Base-by-base conservation (phyloP, 768 basidiomycete genomes). In the Collybia sp. region DNA sequence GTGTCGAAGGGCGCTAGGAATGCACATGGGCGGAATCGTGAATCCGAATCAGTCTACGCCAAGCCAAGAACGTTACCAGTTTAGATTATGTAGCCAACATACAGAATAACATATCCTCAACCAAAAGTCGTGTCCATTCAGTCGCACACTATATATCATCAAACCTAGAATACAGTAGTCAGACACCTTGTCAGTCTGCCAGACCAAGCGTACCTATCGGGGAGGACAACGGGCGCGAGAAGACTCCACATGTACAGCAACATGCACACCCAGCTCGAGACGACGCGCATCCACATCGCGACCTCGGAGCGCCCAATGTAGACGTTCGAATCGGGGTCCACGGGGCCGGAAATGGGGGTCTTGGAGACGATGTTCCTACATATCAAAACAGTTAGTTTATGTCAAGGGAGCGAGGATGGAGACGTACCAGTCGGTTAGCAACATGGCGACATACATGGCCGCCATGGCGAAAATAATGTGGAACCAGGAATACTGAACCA, bases 261-360 rank as follows among this genome's bases (percentile, higher is more conserved):
- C 67, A 92, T 85, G 63, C 92, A 97, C 18, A 95, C 77, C 95
- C 95, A 99, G 52, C 89, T 89, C 25, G 91, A 93, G 39, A 98
- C 88, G 30, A 98, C 80, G 3, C 96, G 75, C 91, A 97, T 97
- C 96, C 96, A 99, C 95, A 99, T 98, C 2, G 96, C 93, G 8
- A 88, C 85, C 61, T 93, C 90, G 4, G 92, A 94, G 32, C 93
- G 83, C 13, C 96, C 96, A 40, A 98, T 98, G 63, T 92, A 90
- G 33, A 97, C 85, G 50, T 87, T 81, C 36, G 78, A 69, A 45
- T 80, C 73, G n/a, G 80, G 75, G 49, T 81, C 74, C 0, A 59
- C 60, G 37, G 72, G 63, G 6, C 71, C 71, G 33, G 62, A 63
- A 12, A 74, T 64, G 20, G 70, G 78, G 39, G 69, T 63, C 53